Evolutionary conservation across 169 alveolate genomes (phyloP).

Genomic region (Plasmodium inui): DNA sequence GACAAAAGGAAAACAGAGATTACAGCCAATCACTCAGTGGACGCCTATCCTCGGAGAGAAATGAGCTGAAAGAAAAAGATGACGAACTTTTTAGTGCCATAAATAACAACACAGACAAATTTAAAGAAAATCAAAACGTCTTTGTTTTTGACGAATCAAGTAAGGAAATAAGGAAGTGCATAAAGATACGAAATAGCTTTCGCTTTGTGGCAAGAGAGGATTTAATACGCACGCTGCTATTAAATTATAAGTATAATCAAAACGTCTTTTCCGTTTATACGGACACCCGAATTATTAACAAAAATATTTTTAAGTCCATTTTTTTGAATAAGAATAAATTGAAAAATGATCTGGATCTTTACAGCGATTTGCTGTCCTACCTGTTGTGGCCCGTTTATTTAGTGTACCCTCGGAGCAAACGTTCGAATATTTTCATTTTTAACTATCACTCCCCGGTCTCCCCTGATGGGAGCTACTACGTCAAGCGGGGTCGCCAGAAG

Average conservation of each 20-base stretch:
- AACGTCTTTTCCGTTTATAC: constrained; percentile 33
- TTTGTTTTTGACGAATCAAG: constrained; percentile 38
- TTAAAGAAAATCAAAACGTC: constrained; percentile 40
- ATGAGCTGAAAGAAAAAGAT: neutral
- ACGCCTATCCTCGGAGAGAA: neutral
- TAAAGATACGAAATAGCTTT: constrained; percentile 52
- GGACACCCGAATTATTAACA: constrained; percentile 7
- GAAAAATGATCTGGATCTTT: constrained; percentile 44
- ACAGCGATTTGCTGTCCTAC: constrained; percentile 32
- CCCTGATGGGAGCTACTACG: constrained; percentile 41
- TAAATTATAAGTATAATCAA: constrained; percentile 63
- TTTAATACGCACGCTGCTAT: constrained; percentile 11
- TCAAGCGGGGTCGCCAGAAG: neutral
- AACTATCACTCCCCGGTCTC: constrained; percentile 58
- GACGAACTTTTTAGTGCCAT: neutral
- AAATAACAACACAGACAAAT: constrained; percentile 5
- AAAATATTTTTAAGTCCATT: constrained; percentile 37
- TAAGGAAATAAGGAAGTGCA: constrained; percentile 27
- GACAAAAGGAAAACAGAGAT: neutral
- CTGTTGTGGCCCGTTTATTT: constrained; percentile 62
- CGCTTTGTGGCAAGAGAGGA: constrained; percentile 6
- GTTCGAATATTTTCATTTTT: constrained; percentile 37
- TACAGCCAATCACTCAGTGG: neutral
- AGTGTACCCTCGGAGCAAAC: constrained; percentile 22
- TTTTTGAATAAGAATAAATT: constrained; percentile 50